phyloP scores from a whole-genome alignment of 352 stramenopile species.

The Plasmopara muralis region DNA sequence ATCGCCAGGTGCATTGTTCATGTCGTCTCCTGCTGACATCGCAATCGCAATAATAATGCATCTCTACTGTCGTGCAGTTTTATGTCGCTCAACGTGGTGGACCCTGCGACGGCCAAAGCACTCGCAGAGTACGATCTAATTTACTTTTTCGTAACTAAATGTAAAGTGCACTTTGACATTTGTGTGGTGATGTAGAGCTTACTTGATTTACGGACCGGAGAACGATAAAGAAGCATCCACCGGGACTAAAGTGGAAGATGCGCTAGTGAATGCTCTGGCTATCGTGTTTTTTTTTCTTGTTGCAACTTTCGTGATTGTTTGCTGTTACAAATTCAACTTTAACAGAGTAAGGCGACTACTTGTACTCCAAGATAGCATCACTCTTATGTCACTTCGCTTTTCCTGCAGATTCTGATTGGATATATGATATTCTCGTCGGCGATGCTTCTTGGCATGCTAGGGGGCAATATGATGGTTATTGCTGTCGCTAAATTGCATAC shows the following conservation, averaged over 20 bases:
- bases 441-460: slow-evolving; percentile 79
- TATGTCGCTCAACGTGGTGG: slow-evolving; percentile 75
- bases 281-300: slow-evolving; percentile 88
- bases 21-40: neutral
- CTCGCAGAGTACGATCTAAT: slow-evolving; percentile 50
- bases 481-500: slow-evolving; percentile 53
- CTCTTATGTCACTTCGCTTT: neutral
- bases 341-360: slow-evolving; percentile 38
- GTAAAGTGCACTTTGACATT: neutral
- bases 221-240: slow-evolving; percentile 43
- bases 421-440: slow-evolving; percentile 90
- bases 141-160: slow-evolving; percentile 1
- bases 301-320: slow-evolving; percentile 87
- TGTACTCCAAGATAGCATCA: neutral
- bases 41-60: neutral
- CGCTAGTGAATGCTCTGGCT: slow-evolving; percentile 81
- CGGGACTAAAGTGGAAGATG: slow-evolving; percentile 63
- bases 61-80: slow-evolving; percentile 32
- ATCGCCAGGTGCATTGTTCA: slow-evolving; percentile 46
- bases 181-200: slow-evolving; percentile 37
- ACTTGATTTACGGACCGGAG: slow-evolving; percentile 71
- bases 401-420: slow-evolving; percentile 58
- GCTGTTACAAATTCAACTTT: slow-evolving; percentile 89
- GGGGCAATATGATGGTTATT: slow-evolving; percentile 80
- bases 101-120: slow-evolving; percentile 60